Base-by-base conservation (phyloP, 805 yeast species). In the Metschnikowia corniflorae region DNA sequence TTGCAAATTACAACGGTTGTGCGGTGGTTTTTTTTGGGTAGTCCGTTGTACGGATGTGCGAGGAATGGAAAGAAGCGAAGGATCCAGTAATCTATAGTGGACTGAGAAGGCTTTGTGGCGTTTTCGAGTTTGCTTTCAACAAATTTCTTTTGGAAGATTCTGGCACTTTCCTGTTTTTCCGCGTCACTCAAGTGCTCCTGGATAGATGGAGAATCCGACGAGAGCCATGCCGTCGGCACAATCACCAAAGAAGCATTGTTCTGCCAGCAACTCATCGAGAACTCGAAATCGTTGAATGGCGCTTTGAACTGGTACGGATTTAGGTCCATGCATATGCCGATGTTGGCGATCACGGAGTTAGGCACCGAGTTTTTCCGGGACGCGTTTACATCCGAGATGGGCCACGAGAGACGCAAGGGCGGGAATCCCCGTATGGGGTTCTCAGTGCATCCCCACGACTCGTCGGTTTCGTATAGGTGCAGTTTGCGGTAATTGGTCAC, bases 281-380 rank as follows among this genome's bases (percentile, higher is more conserved):
- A 86, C 57, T 89, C 97, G 54, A 74, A 86, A 17, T 66, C 70
- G 24, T 71, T 66, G 60, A 86, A 88, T 1, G 94, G 88, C 1
- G 95, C 87, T 44, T 75, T 67, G 57, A 89, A 89, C 54, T 84
- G 71, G 57, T 85, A 83, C 0, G 96, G 96, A 55, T 86, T 88
- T 43, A 89, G 58, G 61, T 89, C 97, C 97, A 89, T 89, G 56
- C 97, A 89, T 5, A 89, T 87, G 0, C 96, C 97, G 37, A 89
- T 68, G 22, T 80, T 71, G 1, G 82, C 63, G 2, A 45, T 44
- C 8, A 60, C 42, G 16, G 26, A 23, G 7, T 15, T 19, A 10
- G n/a, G 16, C 24, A 3, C 5, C n/a, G n/a, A n/a, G n/a, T n/a
- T n/a, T 23, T 18, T 26, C 7, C 16, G 12, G n/a, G 9, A 6